Conservation (phyloP, 768 basidiomycete genomes). For the Leccinum obscurum region DNA sequence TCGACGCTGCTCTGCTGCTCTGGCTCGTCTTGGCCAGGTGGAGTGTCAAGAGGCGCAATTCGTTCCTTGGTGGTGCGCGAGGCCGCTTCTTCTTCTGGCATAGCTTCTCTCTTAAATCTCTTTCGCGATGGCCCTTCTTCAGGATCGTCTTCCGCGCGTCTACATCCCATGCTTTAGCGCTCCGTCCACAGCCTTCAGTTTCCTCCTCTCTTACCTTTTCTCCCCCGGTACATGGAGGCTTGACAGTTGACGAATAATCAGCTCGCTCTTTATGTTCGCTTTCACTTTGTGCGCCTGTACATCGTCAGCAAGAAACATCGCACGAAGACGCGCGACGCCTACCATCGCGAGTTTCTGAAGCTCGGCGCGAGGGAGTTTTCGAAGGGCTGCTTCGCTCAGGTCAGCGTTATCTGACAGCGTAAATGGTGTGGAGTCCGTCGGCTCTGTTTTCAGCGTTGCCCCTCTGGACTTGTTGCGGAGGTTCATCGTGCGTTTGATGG, state of each 20-base stretch:
- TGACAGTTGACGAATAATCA: slow-evolving; percentile 25
- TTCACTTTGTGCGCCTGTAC: slow-evolving; percentile 23
- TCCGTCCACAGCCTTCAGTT: background rate
- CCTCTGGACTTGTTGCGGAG: slow-evolving; percentile 13
- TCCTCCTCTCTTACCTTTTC: slow-evolving; percentile 9
- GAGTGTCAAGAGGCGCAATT: background rate
- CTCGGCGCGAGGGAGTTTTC: slow-evolving; percentile 23
- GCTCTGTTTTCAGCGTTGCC: background rate
- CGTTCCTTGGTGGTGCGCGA: slow-evolving; percentile 1
- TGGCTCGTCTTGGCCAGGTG: background rate
- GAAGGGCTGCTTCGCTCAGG: slow-evolving; percentile 20
- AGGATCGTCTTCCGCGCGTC: slow-evolving; percentile 9
- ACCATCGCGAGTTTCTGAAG: slow-evolving; percentile 32
- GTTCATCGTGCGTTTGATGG: slow-evolving; percentile 9
- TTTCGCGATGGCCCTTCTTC: slow-evolving; percentile 19
- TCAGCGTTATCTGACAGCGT: background rate
- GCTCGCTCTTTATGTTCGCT: slow-evolving; percentile 29
- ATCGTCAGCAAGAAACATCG: background rate
- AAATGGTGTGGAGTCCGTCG: background rate
- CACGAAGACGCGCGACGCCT: background rate
- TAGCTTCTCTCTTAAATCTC: slow-evolving; percentile 7
- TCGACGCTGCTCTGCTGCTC: background rate
- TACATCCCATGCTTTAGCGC: background rate
- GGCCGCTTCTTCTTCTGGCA: background rate
- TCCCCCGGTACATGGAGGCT: slow-evolving; percentile 13